Conservation (phyloP, 2,329 filamentous ascomycete species). For the Clonostachys chloroleuca region DNA sequence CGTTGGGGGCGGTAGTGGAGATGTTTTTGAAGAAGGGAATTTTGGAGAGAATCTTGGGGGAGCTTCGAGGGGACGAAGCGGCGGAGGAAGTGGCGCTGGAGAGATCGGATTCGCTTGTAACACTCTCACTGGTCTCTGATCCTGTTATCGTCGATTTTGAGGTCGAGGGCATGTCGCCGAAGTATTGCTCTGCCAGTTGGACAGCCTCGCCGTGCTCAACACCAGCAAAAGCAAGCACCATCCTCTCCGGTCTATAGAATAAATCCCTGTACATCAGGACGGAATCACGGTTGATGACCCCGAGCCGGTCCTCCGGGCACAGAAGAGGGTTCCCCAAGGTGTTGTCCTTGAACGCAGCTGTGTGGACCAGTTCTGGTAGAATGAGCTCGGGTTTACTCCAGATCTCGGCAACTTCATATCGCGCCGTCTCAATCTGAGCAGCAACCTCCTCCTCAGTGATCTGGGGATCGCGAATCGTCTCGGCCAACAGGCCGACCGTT, state of each 20-base stretch:
- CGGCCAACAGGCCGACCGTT: conserved; percentile 79
- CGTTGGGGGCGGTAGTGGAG: conserved; percentile 63
- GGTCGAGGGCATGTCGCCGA: conserved; percentile 75
- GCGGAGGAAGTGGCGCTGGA: conserved; percentile 17
- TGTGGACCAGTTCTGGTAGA: conserved; percentile 89
- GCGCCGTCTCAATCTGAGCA: conserved; percentile 83
- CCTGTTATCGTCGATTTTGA: conserved; percentile 47
- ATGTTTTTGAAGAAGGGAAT: conserved; percentile 89
- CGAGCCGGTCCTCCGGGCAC: conserved; percentile 80
- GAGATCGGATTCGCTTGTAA: conserved; percentile 3
- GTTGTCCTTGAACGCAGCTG: conserved; percentile 93
- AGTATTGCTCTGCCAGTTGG: conserved; percentile 74
- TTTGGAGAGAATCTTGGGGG: conserved; percentile 67
- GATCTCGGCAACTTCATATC: conserved; percentile 95
- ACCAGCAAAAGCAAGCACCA: conserved; percentile 93
- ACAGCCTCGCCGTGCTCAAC: conserved; percentile 80
- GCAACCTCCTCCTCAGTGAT: conserved; percentile 84
- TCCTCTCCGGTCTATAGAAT: conserved; percentile 86
- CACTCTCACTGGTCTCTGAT: conserved; percentile 50
- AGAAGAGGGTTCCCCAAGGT: conserved; percentile 90
- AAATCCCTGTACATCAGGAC: conserved; percentile 75
- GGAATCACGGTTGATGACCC: conserved; percentile 66
- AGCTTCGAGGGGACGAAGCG: conserved; percentile 36
- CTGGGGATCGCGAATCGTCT: conserved; percentile 83
- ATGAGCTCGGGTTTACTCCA: conserved; percentile 98